Percentiles rank a stretch among this genome's conserved stretches.
phyloP scores from a whole-genome alignment of 768 basidiomycete species.

The Coprinellus micaceus region DNA sequence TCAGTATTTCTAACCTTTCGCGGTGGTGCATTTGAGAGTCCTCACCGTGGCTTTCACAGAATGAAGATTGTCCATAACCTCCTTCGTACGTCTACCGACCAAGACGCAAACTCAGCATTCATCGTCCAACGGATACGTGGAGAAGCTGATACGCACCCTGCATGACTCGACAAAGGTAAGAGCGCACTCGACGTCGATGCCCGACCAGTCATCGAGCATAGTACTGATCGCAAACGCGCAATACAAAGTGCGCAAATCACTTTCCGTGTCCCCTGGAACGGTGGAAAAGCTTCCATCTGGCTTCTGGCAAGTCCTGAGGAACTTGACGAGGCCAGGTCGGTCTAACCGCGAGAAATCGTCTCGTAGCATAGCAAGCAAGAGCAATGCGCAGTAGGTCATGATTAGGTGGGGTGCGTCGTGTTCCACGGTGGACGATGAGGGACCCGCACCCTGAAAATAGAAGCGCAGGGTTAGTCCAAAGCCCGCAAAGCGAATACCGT shows the following conservation, averaged over 20 bases:
- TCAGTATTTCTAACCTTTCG: neutral
- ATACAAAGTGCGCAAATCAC: slow-evolving; percentile 80
- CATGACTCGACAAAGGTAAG: slow-evolving; percentile 66
- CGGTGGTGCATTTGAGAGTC: neutral
- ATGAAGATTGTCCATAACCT: slow-evolving; percentile 81
- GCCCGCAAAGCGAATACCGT: too few relatives aligned
- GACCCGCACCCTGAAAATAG: slow-evolving; percentile 23
- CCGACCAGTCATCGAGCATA: slow-evolving; percentile 79
- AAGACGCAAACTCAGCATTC: slow-evolving; percentile 3
- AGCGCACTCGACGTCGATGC: slow-evolving; percentile 59
- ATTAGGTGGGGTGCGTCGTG: slow-evolving; percentile 80
- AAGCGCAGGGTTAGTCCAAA: too few relatives aligned
- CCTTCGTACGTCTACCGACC: slow-evolving; percentile 95
- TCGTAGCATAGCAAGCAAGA: slow-evolving; percentile 80
- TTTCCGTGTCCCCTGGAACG: slow-evolving; percentile 63
- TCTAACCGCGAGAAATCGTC: slow-evolving; percentile 78
- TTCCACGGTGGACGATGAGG: slow-evolving; percentile 18
- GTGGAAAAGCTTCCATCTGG: slow-evolving; percentile 81
- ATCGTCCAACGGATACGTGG: slow-evolving; percentile 1
- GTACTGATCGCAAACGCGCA: slow-evolving; percentile 82
- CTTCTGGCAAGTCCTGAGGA: slow-evolving; percentile 71
- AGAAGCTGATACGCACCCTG: slow-evolving; percentile 45
- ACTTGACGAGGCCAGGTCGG: slow-evolving; percentile 57
- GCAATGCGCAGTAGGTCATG: slow-evolving; percentile 89
- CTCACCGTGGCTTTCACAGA: slow-evolving; percentile 81